A percentile compares a stretch with the other conserved stretches of the same genome.
These are phyloP conservation scores for Cantharellus cinnabarinus DNA, from an alignment of 768 basidiomycete species.

Conservation along the genomic window DNA sequence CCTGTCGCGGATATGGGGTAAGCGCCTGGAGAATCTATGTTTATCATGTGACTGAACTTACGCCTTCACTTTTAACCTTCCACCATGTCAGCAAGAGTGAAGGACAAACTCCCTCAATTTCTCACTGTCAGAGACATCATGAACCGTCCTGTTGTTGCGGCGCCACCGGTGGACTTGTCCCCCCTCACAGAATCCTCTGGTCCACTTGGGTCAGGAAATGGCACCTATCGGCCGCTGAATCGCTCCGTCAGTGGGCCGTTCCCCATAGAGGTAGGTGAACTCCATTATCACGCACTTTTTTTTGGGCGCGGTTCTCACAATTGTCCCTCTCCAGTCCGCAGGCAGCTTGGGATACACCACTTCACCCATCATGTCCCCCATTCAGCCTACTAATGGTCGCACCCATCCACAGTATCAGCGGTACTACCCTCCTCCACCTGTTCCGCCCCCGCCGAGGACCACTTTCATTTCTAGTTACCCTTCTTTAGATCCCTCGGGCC, in stretches of 20 bases:
- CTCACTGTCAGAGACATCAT: slow-evolving; percentile 8
- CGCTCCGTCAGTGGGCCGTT: not conserved
- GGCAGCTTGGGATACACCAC: not conserved
- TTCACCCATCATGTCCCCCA: not conserved
- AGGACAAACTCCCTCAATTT: slow-evolving; percentile 10
- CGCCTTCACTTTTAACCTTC: not conserved
- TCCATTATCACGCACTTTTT: not conserved
- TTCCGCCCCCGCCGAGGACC: not conserved
- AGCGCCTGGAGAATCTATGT: not conserved
- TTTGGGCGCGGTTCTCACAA: not conserved
- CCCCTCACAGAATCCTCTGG: not conserved
- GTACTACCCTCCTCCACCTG: not conserved
- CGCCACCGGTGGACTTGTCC: not conserved
- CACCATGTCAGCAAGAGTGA: slow-evolving; percentile 8
- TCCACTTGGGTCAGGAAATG: not conserved
- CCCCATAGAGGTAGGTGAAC: not conserved
- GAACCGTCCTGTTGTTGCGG: not conserved
- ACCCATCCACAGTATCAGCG: not conserved
- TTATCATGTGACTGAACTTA: not conserved
- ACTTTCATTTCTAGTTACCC: not conserved
- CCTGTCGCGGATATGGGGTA: slow-evolving; percentile 6
- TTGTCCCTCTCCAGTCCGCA: not conserved
- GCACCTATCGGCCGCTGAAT: not conserved
- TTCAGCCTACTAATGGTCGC: not conserved
- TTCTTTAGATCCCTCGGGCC: not conserved